Evolutionary conservation across 768 basidiomycete genomes (phyloP).

Genomic region (Crassisporium funariophilum): DNA sequence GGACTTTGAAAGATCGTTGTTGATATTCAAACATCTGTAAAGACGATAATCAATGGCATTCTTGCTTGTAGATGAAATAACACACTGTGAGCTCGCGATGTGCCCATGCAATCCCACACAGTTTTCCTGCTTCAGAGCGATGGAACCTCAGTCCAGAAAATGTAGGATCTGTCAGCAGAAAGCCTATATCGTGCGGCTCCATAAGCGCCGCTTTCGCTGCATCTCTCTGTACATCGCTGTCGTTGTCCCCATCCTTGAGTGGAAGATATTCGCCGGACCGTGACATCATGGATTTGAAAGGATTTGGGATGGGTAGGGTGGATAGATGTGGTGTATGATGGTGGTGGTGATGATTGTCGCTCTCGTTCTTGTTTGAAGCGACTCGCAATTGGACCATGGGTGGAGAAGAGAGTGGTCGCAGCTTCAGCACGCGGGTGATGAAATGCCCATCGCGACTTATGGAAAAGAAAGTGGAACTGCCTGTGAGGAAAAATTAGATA

Average conservation of each 20-base stretch:
- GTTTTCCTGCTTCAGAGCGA: constrained; percentile 23
- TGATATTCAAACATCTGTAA: constrained; percentile 42
- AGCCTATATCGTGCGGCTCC: constrained; percentile 24
- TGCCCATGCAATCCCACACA: constrained; percentile 52
- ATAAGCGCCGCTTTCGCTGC: constrained; percentile 17
- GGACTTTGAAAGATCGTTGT: constrained; percentile 25
- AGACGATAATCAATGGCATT: neutral
- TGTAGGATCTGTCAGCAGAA: constrained; percentile 18
- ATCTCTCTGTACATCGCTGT: constrained; percentile 1
- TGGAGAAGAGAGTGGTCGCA: constrained; percentile 27
- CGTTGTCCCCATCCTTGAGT: constrained; percentile 15
- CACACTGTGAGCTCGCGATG: constrained; percentile 42
- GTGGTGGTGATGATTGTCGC: constrained; percentile 21
- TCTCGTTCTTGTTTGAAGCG: constrained; percentile 31
- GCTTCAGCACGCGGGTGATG: constrained; percentile 40
- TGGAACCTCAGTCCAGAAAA: constrained; percentile 26
- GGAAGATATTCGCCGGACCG: constrained; percentile 50
- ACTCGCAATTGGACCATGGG: constrained; percentile 12
- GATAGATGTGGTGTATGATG: constrained; percentile 35
- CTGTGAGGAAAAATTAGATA: constrained; percentile 23
- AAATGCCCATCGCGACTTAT: constrained; percentile 48
- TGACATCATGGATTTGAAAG: constrained; percentile 58
- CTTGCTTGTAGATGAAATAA: constrained; percentile 2
- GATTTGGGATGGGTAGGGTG: constrained; percentile 49
- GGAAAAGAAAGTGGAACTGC: constrained; percentile 40